Evolutionary conservation across 2,329 filamentous ascomycete species (phyloP).

Genomic region (Scortechinia acanthostroma): DNA sequence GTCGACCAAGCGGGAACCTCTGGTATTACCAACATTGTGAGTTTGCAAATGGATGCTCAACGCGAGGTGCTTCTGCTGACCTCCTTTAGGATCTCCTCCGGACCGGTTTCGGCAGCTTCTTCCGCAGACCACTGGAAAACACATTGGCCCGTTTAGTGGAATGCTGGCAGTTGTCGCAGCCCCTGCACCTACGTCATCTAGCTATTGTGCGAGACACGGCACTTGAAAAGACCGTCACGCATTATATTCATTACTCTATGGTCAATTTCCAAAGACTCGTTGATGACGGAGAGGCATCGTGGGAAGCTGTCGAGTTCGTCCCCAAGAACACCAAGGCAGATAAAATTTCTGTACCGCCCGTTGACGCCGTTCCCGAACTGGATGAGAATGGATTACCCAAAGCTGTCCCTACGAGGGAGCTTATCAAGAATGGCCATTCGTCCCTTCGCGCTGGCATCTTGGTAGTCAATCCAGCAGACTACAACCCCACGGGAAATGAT

Average conservation of each 20-base stretch:
- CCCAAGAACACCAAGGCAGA: conserved; percentile 15
- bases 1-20: conserved; percentile 32
- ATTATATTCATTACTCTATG: neutral
- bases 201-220: conserved; percentile 44
- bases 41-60: too few relatives aligned
- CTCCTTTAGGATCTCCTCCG: conserved; percentile 25
- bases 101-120: conserved; percentile 37
- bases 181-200: conserved; percentile 44
- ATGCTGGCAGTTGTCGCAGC: conserved; percentile 49
- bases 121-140: conserved; percentile 43
- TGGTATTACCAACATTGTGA: conserved; percentile 34
- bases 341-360: conserved; percentile 12
- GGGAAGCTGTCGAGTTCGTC: conserved; percentile 39
- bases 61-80: neutral
- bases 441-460: neutral
- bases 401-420: neutral
- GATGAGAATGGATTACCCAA: neutral
- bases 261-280: conserved; percentile 44
- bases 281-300: conserved; percentile 34
- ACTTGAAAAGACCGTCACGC: conserved; percentile 26
- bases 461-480: neutral
- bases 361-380: neutral
- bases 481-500: neutral
- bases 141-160: conserved; percentile 41
- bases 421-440: neutral